These are phyloP conservation scores for Trametes villosa DNA, from an alignment of 768 basidiomycete genomes.

Conservation along the genomic window DNA sequence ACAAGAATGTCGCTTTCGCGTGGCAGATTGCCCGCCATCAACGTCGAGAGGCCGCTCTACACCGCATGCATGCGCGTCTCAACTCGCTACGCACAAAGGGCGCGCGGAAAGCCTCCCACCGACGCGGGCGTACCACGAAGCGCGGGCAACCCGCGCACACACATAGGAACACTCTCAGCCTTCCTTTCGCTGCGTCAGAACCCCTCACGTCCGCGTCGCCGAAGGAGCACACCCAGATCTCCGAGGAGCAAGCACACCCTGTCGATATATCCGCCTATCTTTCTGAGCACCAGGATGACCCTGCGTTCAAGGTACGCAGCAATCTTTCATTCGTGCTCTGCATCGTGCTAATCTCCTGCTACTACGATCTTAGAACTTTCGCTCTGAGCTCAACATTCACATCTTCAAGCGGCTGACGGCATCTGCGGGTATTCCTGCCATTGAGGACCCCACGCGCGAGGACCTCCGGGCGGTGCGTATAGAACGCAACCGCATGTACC, in stretches of 20 bases:
- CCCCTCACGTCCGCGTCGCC: not conserved
- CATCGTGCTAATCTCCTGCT: not conserved
- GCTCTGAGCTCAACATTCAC: not conserved
- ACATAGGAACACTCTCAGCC: not conserved
- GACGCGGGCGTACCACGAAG: too few relatives aligned
- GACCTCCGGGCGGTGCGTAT: not conserved
- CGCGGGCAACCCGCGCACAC: too few relatives aligned
- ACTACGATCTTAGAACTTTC: not conserved
- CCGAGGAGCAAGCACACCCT: not conserved
- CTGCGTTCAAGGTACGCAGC: not conserved
- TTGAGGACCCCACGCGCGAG: not conserved
- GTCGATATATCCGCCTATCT: not conserved
- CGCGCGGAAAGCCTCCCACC: too few relatives aligned
- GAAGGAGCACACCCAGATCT: not conserved
- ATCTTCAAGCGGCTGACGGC: not conserved
- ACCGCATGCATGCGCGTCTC: too few relatives aligned
- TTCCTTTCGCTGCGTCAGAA: not conserved
- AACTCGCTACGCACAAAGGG: too few relatives aligned
- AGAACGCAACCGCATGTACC: not conserved
- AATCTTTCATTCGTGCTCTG: not conserved
- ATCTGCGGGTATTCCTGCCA: not conserved
- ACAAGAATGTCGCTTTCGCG: slow-evolving; percentile 36
- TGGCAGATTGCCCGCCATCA: slow-evolving; percentile 17
- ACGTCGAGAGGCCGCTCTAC: too few relatives aligned
- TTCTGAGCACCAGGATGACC: not conserved